Base-by-base conservation (phyloP, 2,329 filamentous ascomycete genomes). In the Graphilbum ipis-grandicollis region DNA sequence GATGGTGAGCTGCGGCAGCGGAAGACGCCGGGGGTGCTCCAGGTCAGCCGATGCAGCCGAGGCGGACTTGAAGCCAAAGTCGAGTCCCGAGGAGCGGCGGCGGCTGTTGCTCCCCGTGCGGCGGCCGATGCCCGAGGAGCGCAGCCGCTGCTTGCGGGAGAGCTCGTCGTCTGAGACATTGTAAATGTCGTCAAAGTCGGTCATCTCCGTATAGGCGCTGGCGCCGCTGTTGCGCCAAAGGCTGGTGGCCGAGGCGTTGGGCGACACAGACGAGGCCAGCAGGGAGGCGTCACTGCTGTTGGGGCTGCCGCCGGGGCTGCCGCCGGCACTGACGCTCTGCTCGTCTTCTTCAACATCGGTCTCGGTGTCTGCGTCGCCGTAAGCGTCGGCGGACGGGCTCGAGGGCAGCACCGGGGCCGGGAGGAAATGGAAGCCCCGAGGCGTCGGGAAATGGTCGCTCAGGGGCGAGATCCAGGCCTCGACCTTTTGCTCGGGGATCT, bases 171-270 rank as follows among this genome's bases (percentile, higher is more conserved):
- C 84, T 14, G 82, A 85, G 31, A 83, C 68, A 55, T 90, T 81
- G 55, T 93, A 93, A 34, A 93, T 61, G 48, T 92, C 83, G 55
- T 93, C 82, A 48, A 88, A 88, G 44, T 83, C 77, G 46, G 71
- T 81, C 43, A 67, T 66, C 47, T 73, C 71, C 45, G 77, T 77
- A 52, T 57, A 60, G 68, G 79, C 48, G 63, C 62, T 41, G 40
- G n/a, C n/a, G n/a, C 32, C 26, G 35, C 21, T 23, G 47, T 72
- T 64, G 43, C 68, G 75, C 79, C 78, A 75, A 19, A 63, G 64
- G 43, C 69, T 65, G 30, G 63, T 68, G 9, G 59, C 63, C 36
- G 56, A 62, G n/a, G 48, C 42, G 13, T 23, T 19, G 21, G 35
- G 35, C 4, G 43, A 46, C 19, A n/a, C 9, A 13, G 26, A 8